Base-by-base conservation (phyloP, 306 rosid species). In the Geum urbanum region DNA sequence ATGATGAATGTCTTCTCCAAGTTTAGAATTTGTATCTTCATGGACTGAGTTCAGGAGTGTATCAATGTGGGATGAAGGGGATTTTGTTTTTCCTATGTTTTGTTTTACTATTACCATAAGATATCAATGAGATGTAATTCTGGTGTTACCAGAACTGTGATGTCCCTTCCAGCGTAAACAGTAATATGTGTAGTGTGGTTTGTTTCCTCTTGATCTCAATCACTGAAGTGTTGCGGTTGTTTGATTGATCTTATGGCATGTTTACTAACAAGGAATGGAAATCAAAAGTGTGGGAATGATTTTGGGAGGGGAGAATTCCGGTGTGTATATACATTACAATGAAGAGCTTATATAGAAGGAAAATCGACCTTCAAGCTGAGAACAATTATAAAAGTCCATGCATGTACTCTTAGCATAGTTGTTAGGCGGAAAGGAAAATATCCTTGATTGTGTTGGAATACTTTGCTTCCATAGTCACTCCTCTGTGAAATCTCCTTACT, bases 1-100 rank as follows among this genome's bases (percentile, higher is more conserved):
- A 3, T 69, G 85, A 73, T 79, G 82, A 32, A 79, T 74, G 45
- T 59, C 43, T 15, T 67, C 48, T 14, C 71, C 59, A 24, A 22
- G 14, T 63, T 44, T 20, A 69, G 44, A 15, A 32, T 62, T 13
- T 18, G 57, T 74, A 53, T 45, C 32, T 71, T 46, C 5, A 56
- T 44, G 74, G 15, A 35, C 46, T 4, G 67, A 35, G 41, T 10
- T 13, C 5, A 52, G 67, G 35, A 6, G 35, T 58, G 8, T 43
- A 32, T 47, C 19, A 46, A 47, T 57, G 41, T 35, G 54, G 74
- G 67, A 59, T 47, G 75, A 71, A 12, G 15, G 5, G 37, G 63
- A 71, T 46, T 48, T 35, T 47, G 47, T 35, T 71, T 37, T 71
- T 58, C 56, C 48, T 3, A 4, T 48, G 48, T 44, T 39, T 56